Base-by-base conservation (phyloP, 176 grass and related monocot genomes). In the Oryza glaberrima region DNA sequence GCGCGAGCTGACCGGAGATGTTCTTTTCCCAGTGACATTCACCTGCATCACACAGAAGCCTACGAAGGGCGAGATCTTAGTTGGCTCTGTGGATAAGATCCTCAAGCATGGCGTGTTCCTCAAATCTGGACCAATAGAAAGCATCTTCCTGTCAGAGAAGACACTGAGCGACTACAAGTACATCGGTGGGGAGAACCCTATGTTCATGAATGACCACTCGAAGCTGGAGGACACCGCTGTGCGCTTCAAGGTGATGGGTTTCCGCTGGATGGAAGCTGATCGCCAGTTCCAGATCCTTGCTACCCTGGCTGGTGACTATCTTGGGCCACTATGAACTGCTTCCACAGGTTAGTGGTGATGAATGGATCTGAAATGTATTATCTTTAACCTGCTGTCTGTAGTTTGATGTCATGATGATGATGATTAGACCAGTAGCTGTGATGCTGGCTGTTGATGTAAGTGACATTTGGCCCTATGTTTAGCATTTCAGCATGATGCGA, bases 21-120 rank as follows among this genome's bases (percentile, higher is more conserved):
- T 96, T 64, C 85, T 96, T 69, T 99, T 99, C 75, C 93, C 93
- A 3, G 88, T 99, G 1, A 88, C 48, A 6, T 94, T 99, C 84
- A 88, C 73, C 13, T 96, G 93, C 81, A 81, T 99, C 75, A 91
- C 93, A 4, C 87, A 90, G 23, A 99, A 94, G 52, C 96, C 96
- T 3, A 89, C 86, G 66, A 99, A 91, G 80, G 93, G 96, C 1
- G 96, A 96, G 83, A 77, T 94, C 67, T 81, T 99, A 73, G 85
- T 90, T 9, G 96, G 91, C 9, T 69, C 65, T 0, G 88, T 94
- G 6, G 96, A 96, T 8, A 99, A 76, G 84, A 96, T 99, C 74
- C 76, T 96, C n/a, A 96, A 99, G 84, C 96, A 94, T 11, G 93
- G 91, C 0, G 65, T 99, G 48, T 96, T 99, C 73, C 89, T 96